Conservation (phyloP, 129 eudicot genomes). For the Helianthus annuus region HanXRQr2.0-SUNRISE NC_035449.2:22344549-22345048, state of each 20-base stretch:
- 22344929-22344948: slow-evolving; percentile 87
- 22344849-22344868: slow-evolving; percentile 44
- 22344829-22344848: slow-evolving; percentile 59
- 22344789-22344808: background rate
- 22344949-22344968: slow-evolving; percentile 71
- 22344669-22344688: slow-evolving; percentile 11
- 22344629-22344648: background rate
- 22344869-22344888: slow-evolving; percentile 59
- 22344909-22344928: slow-evolving; percentile 49
- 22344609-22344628: too few relatives aligned
- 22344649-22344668: slow-evolving; percentile 35
- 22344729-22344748: slow-evolving; percentile 21
- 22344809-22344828: slow-evolving; percentile 34
- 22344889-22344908: slow-evolving; percentile 47
- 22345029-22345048: slow-evolving; percentile 38
- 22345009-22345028: slow-evolving; percentile 51
- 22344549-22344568: too few relatives aligned
- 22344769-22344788: slow-evolving; percentile 34
- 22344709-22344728: slow-evolving; percentile 30
- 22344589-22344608: too few relatives aligned
- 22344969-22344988: slow-evolving; percentile 80
- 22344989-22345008: slow-evolving; percentile 44
- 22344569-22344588: too few relatives aligned
- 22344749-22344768: slow-evolving; percentile 14
- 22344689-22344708: background rate